These are phyloP conservation scores for Nothopassalora personata DNA, from an alignment of 2,329 filamentous ascomycete genomes.

Conservation along the genomic window DNA sequence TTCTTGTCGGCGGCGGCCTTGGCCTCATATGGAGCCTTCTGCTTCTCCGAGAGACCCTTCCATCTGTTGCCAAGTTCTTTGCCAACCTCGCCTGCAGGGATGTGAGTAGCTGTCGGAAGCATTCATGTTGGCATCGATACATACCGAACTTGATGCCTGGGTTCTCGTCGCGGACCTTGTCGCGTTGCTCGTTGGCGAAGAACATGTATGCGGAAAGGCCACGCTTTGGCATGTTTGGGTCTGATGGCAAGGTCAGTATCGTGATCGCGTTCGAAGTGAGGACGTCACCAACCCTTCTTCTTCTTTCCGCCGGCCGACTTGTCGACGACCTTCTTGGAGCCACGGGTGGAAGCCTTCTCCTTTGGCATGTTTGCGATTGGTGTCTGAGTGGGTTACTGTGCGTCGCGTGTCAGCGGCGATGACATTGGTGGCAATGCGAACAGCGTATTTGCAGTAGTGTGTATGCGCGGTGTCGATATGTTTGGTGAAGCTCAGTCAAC, in stretches of 20 bases:
- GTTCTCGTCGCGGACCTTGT: slow-evolving; percentile 97
- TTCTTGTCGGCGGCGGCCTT: slow-evolving; percentile 98
- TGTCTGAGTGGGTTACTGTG: neutral
- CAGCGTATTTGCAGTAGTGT: neutral
- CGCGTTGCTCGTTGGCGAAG: slow-evolving; percentile 98
- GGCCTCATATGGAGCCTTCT: slow-evolving; percentile 88
- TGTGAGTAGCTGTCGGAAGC: neutral
- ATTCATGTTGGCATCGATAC: slow-evolving; percentile 25
- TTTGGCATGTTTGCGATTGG: slow-evolving; percentile 57
- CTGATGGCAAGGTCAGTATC: slow-evolving; percentile 43
- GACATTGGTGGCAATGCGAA: neutral
- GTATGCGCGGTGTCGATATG: neutral
- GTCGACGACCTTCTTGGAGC: slow-evolving; percentile 45
- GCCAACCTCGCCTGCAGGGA: slow-evolving; percentile 73
- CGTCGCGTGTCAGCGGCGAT: neutral
- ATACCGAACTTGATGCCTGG: slow-evolving; percentile 92
- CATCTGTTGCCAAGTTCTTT: slow-evolving; percentile 97
- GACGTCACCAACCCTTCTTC: slow-evolving; percentile 60
- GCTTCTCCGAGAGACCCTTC: slow-evolving; percentile 93
- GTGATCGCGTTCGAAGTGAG: slow-evolving; percentile 3
- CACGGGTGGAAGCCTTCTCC: slow-evolving; percentile 58
- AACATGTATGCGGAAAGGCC: slow-evolving; percentile 99
- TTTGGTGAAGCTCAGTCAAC: neutral
- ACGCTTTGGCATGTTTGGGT: slow-evolving; percentile 98
- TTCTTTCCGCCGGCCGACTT: slow-evolving; percentile 53